Evolutionary conservation across 345 rosid species (phyloP), one percentile per base, ranked within the genome.

Genomic region (Populus pruinosa): DNA sequence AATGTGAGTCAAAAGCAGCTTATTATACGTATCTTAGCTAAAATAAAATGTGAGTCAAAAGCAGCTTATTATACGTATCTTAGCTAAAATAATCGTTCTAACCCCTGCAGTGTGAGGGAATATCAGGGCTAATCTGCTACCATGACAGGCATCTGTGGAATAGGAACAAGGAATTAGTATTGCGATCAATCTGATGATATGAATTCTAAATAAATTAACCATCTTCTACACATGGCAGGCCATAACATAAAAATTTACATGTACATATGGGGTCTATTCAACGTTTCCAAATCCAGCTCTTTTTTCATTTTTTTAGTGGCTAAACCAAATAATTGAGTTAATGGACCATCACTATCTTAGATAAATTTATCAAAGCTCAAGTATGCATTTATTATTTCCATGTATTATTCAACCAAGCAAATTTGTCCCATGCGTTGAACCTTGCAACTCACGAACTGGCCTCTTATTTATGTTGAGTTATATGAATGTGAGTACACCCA

Each of bases 201-300:
- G 62, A 43, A 38, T 59, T 27, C 27, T 20, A 64, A 29, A 74
- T 64, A 38, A 44, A 64, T 23, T 1, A 59, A 61, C 70, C 70
- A 44, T 74, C 29, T 63, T 20, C 23, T 31, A 39, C 70, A 74
- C 59, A 64, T 74, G 71, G 77, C 73, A 21, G 67, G 59, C 73
- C 44, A 25, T 25, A 20, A 8, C 14, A 39, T 17, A 68, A 16
- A 68, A 53, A 68, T 13, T 38, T 17, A 47, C 41, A 39, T 20
- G 8, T 13, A 27, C 21, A 47, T 25, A 49, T 29, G 31, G 75
- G 61, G 23, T 10, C 27, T 77, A 65, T 71, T 50, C 36, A 67
- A 65, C 21, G 1, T 38, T n/a, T 61, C 47, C 25, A 38, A 17
- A 43, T 71, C 76, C 76, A 77, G 76, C 80, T 77, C 64, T 6